Conservation (phyloP, 2,329 filamentous ascomycete genomes). For the Aspergillus carbonarius region DNA sequence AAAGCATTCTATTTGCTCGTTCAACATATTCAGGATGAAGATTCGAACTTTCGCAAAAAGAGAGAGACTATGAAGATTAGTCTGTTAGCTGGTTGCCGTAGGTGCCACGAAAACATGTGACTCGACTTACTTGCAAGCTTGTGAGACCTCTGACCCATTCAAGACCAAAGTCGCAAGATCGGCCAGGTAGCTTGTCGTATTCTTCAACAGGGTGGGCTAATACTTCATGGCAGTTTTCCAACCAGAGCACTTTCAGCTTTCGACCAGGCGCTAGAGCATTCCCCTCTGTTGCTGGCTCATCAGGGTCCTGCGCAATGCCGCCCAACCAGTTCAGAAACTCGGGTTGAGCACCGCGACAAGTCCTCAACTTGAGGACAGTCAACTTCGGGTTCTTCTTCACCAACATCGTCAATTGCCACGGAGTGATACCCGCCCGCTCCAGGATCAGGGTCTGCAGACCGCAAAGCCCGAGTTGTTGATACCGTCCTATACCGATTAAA, state of each 20-base stretch:
- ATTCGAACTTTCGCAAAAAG: slow-evolving; percentile 26
- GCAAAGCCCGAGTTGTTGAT: slow-evolving; percentile 20
- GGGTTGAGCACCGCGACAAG: slow-evolving; percentile 32
- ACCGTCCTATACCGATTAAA: slow-evolving; percentile 30
- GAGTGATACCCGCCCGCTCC: slow-evolving; percentile 36
- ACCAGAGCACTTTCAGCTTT: slow-evolving; percentile 25
- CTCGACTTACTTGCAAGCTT: slow-evolving; percentile 22
- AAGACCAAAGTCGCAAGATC: slow-evolving; percentile 22
- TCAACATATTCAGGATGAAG: slow-evolving; percentile 23
- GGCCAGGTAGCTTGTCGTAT: slow-evolving; percentile 6
- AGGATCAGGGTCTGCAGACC: slow-evolving; percentile 31
- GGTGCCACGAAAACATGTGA: background rate
- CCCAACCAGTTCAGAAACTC: slow-evolving; percentile 39
- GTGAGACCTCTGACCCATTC: slow-evolving; percentile 28
- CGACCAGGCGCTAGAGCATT: slow-evolving; percentile 19
- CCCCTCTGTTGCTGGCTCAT: slow-evolving; percentile 4
- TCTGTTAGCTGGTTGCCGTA: background rate
- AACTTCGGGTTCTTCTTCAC: slow-evolving; percentile 31
- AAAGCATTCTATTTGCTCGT: slow-evolving; percentile 25
- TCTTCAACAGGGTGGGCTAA: slow-evolving; percentile 14
- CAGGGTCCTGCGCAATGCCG: slow-evolving; percentile 17
- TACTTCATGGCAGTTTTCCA: slow-evolving; percentile 29
- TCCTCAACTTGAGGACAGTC: slow-evolving; percentile 30
- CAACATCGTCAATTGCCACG: slow-evolving; percentile 34
- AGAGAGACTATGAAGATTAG: slow-evolving; percentile 24